Conservation (phyloP, 1,139 yeast species). For the Starmera stellimalicola region DNA sequence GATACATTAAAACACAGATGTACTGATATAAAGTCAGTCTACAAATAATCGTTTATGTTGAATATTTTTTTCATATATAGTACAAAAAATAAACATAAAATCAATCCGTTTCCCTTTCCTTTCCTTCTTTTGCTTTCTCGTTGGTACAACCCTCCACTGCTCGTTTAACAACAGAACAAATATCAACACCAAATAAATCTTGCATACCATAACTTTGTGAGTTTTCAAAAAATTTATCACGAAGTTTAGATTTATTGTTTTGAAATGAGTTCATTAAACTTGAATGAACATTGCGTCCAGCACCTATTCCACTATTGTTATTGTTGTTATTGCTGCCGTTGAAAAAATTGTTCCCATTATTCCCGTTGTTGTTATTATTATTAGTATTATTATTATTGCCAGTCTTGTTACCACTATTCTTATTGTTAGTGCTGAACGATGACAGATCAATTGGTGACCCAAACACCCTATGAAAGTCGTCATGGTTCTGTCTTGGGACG, state of each 20-base stretch:
- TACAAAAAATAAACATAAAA: no score
- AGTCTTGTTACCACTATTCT: not conserved
- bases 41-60: no score
- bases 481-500: slow-evolving; percentile 34
- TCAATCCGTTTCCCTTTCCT: slow-evolving; percentile 1
- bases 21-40: no score
- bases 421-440: not conserved
- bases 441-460: slow-evolving; percentile 18
- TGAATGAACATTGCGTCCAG: no score
- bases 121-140: not conserved
- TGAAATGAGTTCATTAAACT: no score
- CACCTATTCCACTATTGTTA: no score
- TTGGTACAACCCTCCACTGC: slow-evolving; percentile 29
- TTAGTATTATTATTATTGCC: slow-evolving; percentile 1
- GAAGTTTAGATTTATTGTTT: not conserved
- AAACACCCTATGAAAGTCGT: slow-evolving; percentile 32
- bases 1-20: no score
- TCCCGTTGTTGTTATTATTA: slow-evolving; percentile 1
- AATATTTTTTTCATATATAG: no score
- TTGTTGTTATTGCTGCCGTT: no score
- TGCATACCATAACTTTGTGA: slow-evolving; percentile 10
- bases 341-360: slow-evolving; percentile 1
- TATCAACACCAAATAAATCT: slow-evolving; percentile 48
- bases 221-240: slow-evolving; percentile 8
- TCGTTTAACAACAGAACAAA: slow-evolving; percentile 45